phyloP scores from a whole-genome alignment of 495 filamentous ascomycete genomes.

The Aspergillus indologenus region DNA sequence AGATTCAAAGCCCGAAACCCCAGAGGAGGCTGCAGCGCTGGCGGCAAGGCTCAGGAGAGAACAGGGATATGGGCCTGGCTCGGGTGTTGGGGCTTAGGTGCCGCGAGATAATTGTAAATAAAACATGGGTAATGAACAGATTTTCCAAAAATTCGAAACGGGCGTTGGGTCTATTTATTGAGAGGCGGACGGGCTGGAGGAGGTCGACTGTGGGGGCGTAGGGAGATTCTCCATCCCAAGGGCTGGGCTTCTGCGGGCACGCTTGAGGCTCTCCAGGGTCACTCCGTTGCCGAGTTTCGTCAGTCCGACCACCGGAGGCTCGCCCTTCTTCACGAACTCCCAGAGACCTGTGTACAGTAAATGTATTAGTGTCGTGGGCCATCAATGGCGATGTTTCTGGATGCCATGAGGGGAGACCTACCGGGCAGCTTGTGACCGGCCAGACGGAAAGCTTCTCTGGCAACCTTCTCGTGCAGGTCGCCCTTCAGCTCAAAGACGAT shows the following conservation, averaged over 20 bases:
- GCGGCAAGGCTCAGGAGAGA: constrained; percentile 47
- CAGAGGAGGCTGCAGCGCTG: constrained; percentile 32
- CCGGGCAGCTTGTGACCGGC: constrained; percentile 94
- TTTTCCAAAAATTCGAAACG: constrained; percentile 10
- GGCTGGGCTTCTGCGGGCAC: constrained; percentile 65
- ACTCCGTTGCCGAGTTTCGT: constrained; percentile 85
- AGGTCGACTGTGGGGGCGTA: constrained; percentile 35
- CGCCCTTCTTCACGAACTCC: constrained; percentile 92
- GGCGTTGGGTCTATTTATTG: constrained; percentile 33
- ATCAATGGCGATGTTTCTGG: neutral
- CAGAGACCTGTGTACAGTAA: constrained; percentile 64
- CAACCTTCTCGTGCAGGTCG: constrained; percentile 89
- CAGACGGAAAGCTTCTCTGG: constrained; percentile 88
- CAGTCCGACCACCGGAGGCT: constrained; percentile 83
- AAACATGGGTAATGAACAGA: constrained; percentile 16
- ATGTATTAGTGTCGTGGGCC: constrained; percentile 20
- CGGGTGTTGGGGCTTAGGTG: constrained; percentile 52
- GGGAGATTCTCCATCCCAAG: constrained; percentile 35
- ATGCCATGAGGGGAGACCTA: constrained; percentile 43
- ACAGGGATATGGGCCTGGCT: constrained; percentile 60
- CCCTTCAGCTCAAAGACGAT: constrained; percentile 91
- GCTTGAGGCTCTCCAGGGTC: constrained; percentile 74
- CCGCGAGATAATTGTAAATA: constrained; percentile 12
- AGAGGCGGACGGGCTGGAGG: constrained; percentile 37
- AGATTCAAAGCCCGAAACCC: constrained; percentile 33